phyloP scores from a whole-genome alignment of 139 green algal genomes.

The Microglena sp. region DNA sequence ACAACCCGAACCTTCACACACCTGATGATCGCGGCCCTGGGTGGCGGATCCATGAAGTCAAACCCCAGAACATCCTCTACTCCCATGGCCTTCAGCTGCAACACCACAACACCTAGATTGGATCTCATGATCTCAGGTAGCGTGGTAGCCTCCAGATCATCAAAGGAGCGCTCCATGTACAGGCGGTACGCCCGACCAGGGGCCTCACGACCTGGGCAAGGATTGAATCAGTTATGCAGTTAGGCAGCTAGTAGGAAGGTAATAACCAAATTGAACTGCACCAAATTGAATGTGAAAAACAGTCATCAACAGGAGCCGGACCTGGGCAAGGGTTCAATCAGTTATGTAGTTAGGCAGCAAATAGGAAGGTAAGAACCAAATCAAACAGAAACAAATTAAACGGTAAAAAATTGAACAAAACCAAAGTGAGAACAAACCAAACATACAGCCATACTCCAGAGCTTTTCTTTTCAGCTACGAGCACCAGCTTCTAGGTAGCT shows the following conservation, averaged over 20 bases:
- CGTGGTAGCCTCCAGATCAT: slow-evolving; percentile 43
- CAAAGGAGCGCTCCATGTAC: slow-evolving; percentile 79
- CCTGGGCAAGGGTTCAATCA: background rate
- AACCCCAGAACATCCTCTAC: slow-evolving; percentile 62
- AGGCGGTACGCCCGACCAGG: slow-evolving; percentile 84
- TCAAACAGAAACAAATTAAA: no score
- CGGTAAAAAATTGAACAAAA: no score
- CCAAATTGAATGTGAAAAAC: no score
- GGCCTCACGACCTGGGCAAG: slow-evolving; percentile 60
- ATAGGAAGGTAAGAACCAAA: no score
- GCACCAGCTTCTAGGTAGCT: no score
- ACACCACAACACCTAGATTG: slow-evolving; percentile 65
- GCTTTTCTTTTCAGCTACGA: no score
- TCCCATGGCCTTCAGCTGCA: slow-evolving; percentile 62
- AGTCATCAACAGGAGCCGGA: background rate
- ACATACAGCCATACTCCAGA: no score
- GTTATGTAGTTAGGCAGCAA: no score
- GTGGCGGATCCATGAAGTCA: slow-evolving; percentile 65
- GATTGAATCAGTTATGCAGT: background rate
- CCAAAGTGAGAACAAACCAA: no score
- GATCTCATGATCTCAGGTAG: slow-evolving; percentile 76
- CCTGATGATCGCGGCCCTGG: slow-evolving; percentile 37
- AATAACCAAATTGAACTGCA: no score
- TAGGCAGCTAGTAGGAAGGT: no score
- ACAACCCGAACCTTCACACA: slow-evolving; percentile 2